These are phyloP conservation scores for Penicillium sp. DNA, from an alignment of 2,329 filamentous ascomycete genomes.

Conservation along the genomic window DNA sequence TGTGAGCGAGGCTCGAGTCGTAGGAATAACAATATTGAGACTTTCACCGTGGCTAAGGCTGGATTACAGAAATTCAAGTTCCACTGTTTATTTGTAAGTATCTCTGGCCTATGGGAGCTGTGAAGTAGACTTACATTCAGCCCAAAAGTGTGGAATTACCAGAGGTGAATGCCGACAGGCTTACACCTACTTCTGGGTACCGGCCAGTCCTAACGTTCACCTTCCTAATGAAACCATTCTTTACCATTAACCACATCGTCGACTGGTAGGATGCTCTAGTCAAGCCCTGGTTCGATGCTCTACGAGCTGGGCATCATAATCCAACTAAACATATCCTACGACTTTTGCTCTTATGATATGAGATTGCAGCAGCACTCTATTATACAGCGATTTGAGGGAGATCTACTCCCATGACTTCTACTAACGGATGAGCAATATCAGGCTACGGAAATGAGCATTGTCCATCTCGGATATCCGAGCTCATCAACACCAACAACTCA, in stretches of 20 bases:
- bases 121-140: conserved; percentile 14
- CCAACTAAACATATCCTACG: conserved; percentile 12
- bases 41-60: conserved; percentile 29
- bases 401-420: too few species aligned
- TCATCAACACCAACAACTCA: not conserved
- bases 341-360: not conserved
- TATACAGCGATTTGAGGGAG: too few species aligned
- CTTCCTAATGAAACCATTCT: conserved; percentile 31
- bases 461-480: not conserved
- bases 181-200: conserved; percentile 35
- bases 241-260: conserved; percentile 28
- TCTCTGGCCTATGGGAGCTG: not conserved
- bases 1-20: conserved; percentile 28
- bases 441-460: not conserved
- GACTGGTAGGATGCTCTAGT: conserved; percentile 27
- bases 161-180: conserved; percentile 26
- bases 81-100: conserved; percentile 15
- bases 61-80: conserved; percentile 31
- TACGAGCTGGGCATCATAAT: conserved; percentile 23
- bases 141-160: conserved; percentile 12
- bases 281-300: conserved; percentile 28
- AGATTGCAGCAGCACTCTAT: not conserved
- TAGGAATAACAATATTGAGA: conserved; percentile 32
- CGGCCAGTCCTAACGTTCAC: conserved; percentile 28
- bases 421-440: not conserved